These are phyloP conservation scores for Aspergillus calidoustus DNA, from an alignment of 2,329 filamentous ascomycete genomes.

Conservation along the genomic window DNA sequence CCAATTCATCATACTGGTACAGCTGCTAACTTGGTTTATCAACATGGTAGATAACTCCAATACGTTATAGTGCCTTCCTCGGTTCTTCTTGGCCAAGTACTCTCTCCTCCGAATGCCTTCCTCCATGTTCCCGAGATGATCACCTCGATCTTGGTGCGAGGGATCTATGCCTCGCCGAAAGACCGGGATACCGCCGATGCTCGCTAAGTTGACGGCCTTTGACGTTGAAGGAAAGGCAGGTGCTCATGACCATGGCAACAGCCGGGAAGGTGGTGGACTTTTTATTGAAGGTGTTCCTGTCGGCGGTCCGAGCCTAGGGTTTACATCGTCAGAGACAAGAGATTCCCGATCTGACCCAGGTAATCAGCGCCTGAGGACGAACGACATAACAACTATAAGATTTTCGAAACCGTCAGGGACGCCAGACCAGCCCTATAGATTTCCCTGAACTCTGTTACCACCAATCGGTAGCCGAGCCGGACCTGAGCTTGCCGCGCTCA, in stretches of 20 bases:
- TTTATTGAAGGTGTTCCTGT: background rate
- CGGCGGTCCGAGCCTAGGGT: background rate
- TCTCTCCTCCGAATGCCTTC: too few species aligned
- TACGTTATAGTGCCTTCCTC: too few species aligned
- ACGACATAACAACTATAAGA: background rate
- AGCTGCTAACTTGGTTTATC: too few species aligned
- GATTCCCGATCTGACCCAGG: background rate
- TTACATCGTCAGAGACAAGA: background rate
- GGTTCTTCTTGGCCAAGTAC: background rate
- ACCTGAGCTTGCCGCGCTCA: background rate
- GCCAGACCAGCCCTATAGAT: background rate
- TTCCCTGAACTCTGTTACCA: background rate
- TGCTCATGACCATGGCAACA: background rate
- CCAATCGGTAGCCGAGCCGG: background rate
- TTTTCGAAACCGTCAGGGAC: background rate
- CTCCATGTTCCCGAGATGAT: background rate
- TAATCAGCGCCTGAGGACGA: background rate
- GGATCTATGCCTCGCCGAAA: too few species aligned
- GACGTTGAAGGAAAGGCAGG: background rate
- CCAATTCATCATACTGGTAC: too few species aligned
- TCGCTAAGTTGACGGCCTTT: too few species aligned
- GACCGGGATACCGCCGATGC: too few species aligned
- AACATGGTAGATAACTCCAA: too few species aligned
- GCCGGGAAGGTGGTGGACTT: background rate
- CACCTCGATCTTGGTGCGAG: background rate